Conservation (phyloP, 2,329 filamentous ascomycete species). For the Aspergillus melleus region DNA sequence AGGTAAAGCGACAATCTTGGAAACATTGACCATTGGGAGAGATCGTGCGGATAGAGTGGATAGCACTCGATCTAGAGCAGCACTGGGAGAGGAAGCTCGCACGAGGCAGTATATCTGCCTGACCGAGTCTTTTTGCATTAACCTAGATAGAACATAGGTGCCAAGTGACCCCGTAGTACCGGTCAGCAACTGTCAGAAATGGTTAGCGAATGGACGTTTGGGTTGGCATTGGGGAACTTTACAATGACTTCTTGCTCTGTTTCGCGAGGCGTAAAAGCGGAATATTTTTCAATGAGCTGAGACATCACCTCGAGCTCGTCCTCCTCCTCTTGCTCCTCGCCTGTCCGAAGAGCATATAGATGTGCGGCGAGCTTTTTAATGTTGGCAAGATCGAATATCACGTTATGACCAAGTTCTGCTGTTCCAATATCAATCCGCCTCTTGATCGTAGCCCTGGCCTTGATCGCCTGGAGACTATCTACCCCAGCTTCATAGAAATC, state of each 20-base stretch:
- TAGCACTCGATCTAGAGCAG: slow-evolving; percentile 47
- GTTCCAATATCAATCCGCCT: not conserved
- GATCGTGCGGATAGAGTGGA: slow-evolving; percentile 45
- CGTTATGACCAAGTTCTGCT: not conserved
- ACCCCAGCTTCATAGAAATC: not conserved
- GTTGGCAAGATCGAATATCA: not conserved
- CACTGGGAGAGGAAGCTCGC: slow-evolving; percentile 46
- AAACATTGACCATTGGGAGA: slow-evolving; percentile 21
- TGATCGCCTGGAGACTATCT: slow-evolving; percentile 2
- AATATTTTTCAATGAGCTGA: too few relatives aligned
- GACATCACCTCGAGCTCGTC: too few relatives aligned
- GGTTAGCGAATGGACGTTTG: not conserved
- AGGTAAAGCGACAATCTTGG: slow-evolving; percentile 47
- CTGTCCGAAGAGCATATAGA: too few relatives aligned
- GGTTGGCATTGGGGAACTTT: not conserved
- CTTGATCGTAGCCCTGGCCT: not conserved
- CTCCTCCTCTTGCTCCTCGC: too few relatives aligned
- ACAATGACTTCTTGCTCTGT: slow-evolving; percentile 25
- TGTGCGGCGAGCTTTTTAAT: too few relatives aligned
- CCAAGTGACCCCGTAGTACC: slow-evolving; percentile 67
- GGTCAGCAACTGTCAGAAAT: slow-evolving; percentile 50
- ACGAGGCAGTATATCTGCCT: slow-evolving; percentile 58
- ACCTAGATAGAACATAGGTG: slow-evolving; percentile 54
- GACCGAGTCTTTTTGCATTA: slow-evolving; percentile 38
- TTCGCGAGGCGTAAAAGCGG: not conserved